Evolutionary conservation across 2,329 filamentous ascomycete genomes (phyloP), one percentile per base, ranked within the genome.

Genomic region (Periglandula ipomoeae): DNA sequence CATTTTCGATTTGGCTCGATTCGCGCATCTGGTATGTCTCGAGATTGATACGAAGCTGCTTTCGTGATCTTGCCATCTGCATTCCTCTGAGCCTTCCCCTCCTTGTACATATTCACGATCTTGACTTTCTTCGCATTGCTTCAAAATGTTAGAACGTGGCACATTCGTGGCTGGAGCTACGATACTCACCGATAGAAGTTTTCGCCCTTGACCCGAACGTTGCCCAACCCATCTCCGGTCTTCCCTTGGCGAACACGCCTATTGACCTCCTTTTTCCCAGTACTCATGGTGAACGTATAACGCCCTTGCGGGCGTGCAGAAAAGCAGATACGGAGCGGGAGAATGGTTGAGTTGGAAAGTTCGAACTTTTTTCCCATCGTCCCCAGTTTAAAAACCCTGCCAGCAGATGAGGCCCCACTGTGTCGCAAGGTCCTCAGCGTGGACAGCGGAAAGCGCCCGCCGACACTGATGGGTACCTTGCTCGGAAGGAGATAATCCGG

Each of bases 1-100:
- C 93, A 98, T 71, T 94, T 94, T 61, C 93, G 79, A 70, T 97
- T 94, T 44, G 93, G 93, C 73, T 97, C 91, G 62, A 97, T 87
- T 56, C 90, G 81, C 57, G 91, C 93, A 51, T 78, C 81, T 42
- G 91, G 90, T 20, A 84, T 70, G 32, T 95, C 89, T 61, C 82
- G 77, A 52, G 85, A 89, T 71, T 97, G 90, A 69, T 82, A 95
- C 15, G 81, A 77, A 44, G 89, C 89, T 55, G 89, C 83, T 69
- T 93, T 84, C 48, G 84, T 86, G 64, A 98, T 85, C 59, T 91
- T 82, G 61, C 93, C 93, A 11, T 78, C 72, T 44, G 87, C 83
- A 63, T 97, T 94, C 56, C 88, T 81, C 67, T 85, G 80, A 10
- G 88, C 80, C 63, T 85, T 88, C 56, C 88, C 88, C 62, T 90